phyloP scores from a whole-genome alignment of 768 basidiomycete genomes.

The Mycena epipterygia region DNA sequence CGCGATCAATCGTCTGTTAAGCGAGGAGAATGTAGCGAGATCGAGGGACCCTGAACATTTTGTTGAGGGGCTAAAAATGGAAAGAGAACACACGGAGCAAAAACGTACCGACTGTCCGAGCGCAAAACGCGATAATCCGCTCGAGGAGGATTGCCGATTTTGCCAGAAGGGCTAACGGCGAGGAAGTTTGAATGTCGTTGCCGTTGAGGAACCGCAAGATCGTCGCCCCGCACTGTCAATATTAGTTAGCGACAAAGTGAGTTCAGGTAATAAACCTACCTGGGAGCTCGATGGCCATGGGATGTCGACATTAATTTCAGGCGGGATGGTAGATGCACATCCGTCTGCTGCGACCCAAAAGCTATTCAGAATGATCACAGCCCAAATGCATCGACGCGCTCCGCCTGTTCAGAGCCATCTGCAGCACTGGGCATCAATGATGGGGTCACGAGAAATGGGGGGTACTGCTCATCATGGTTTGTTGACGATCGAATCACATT shows the following conservation, averaged over 20 bases:
- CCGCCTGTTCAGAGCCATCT: conserved; percentile 38
- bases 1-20: no score
- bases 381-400: conserved; percentile 51
- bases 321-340: conserved; percentile 56
- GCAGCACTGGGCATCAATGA: background rate
- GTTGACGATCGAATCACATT: background rate
- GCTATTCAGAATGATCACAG: conserved; percentile 55
- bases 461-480: background rate
- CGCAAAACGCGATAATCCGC: conserved; percentile 37
- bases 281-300: conserved; percentile 48
- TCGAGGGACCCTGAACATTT: no score
- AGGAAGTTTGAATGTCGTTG: conserved; percentile 33
- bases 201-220: conserved; percentile 45
- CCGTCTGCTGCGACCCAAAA: conserved; percentile 61
- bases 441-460: background rate
- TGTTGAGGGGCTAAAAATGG: no score
- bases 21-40: no score
- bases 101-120: no score
- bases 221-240: conserved; percentile 32
- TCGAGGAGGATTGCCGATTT: conserved; percentile 52
- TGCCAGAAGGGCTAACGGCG: conserved; percentile 42
- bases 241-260: conserved; percentile 22
- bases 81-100: no score
- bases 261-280: conserved; percentile 23
- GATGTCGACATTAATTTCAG: conserved; percentile 49